Percentiles rank a stretch among this genome's conserved stretches.
These are phyloP conservation scores for Xylariomycetidae sp. DNA, from an alignment of 2,329 filamentous ascomycete species.

Conservation along the genomic window DNA sequence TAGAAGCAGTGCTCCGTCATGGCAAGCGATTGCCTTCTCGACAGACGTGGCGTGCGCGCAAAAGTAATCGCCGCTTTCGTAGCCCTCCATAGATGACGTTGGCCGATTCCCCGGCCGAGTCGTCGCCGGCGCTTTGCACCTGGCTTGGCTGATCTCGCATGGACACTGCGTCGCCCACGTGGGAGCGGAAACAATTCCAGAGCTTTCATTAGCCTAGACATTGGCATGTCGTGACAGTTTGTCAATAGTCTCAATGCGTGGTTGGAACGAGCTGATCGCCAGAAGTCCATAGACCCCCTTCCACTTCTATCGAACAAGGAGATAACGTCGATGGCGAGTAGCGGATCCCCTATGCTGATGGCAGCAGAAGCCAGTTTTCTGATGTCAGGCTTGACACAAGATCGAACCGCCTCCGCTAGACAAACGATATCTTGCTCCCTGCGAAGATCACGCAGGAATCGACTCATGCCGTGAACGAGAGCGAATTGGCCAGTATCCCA, in stretches of 20 bases:
- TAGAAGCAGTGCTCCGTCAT: conserved; percentile 27
- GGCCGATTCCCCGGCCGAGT: not conserved
- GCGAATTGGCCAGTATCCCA: conserved; percentile 17
- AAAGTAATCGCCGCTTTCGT: conserved; percentile 13
- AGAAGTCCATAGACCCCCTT: conserved; percentile 9
- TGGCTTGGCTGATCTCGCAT: no score
- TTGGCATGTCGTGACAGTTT: conserved; percentile 7
- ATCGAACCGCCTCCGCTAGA: conserved; percentile 12
- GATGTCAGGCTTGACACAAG: conserved; percentile 8
- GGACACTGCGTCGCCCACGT: no score
- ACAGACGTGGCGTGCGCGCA: conserved; percentile 15
- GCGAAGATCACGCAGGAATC: conserved; percentile 18
- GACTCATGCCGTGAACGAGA: conserved; percentile 12
- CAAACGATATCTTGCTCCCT: conserved; percentile 17
- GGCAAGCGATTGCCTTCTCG: conserved; percentile 19
- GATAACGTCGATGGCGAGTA: not conserved
- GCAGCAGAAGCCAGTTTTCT: conserved; percentile 16
- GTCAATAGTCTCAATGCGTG: conserved; percentile 14
- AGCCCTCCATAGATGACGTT: conserved; percentile 7
- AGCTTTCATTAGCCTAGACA: no score
- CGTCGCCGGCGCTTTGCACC: not conserved
- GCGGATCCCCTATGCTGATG: conserved; percentile 15
- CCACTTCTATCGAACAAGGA: conserved; percentile 10
- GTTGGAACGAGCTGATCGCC: conserved; percentile 15
- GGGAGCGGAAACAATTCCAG: no score